Evolutionary conservation across 2,329 filamentous ascomycete genomes (phyloP).

Genomic region (Ophiognomonia clavigignenti-juglandacearum): DNA sequence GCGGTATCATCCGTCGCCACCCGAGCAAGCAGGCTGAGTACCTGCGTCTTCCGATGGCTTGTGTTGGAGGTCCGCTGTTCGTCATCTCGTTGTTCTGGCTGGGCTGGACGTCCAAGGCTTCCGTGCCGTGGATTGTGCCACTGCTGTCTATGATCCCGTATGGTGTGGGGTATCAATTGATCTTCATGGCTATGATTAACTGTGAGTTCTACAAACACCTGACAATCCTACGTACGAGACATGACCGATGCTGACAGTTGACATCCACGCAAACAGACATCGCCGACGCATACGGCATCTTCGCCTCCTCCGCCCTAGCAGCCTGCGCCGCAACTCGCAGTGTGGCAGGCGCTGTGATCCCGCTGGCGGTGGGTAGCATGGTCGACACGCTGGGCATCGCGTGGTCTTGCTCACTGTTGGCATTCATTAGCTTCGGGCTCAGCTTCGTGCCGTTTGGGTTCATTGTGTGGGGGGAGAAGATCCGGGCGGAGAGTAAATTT

Average conservation of each 20-base stretch:
- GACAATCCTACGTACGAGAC: not conserved
- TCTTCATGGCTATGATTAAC: slow-evolving; percentile 25
- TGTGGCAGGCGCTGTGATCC: slow-evolving; percentile 22
- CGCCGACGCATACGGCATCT: slow-evolving; percentile 23
- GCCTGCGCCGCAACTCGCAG: slow-evolving; percentile 22
- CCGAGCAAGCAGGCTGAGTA: slow-evolving; percentile 23
- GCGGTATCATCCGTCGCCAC: slow-evolving; percentile 17
- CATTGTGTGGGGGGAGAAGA: slow-evolving; percentile 35
- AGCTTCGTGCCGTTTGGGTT: slow-evolving; percentile 47
- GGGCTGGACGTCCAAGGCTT: slow-evolving; percentile 21
- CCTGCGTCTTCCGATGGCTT: slow-evolving; percentile 24
- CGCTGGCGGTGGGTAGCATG: slow-evolving; percentile 22
- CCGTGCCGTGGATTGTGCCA: slow-evolving; percentile 24
- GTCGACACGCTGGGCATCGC: slow-evolving; percentile 22
- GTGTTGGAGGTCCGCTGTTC: slow-evolving; percentile 21
- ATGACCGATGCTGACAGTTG: too few species aligned
- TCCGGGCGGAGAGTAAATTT: slow-evolving; percentile 41
- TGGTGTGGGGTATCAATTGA: slow-evolving; percentile 23
- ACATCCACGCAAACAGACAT: slow-evolving; percentile 6
- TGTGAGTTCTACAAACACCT: not conserved
- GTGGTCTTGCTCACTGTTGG: slow-evolving; percentile 42
- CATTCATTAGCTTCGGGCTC: slow-evolving; percentile 40
- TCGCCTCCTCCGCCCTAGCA: slow-evolving; percentile 23
- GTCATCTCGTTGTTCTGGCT: slow-evolving; percentile 25
- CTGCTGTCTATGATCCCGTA: slow-evolving; percentile 22